Base-by-base conservation (phyloP, 352 stramenopile species). In the Globisporangium cystogenes region DNA sequence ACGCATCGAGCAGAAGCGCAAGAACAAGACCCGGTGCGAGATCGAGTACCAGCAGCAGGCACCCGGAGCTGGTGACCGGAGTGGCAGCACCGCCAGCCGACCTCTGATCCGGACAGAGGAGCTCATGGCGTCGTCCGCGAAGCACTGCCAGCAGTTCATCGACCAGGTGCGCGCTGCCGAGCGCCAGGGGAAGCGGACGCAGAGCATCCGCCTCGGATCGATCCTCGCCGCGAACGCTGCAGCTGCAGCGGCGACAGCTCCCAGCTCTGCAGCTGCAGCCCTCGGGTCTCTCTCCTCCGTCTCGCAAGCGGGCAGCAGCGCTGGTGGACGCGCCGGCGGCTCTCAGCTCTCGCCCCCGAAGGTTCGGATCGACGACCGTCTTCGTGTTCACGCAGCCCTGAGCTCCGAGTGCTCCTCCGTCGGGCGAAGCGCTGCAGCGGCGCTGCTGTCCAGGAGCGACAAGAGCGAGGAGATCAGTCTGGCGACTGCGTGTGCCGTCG, bases 61-160 rank as follows among this genome's bases (percentile, higher is more conserved):
- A 5, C 14, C 27, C 1, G 20, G 8, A 27, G 16, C 24, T 29
- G 21, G 29, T n/a, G 33, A 2, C 11, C 33, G 31, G 5, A 42
- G 27, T 16, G 56, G 29, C 27, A 57, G 23, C 20, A 43, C 14
- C n/a, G n/a, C 1, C 33, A 35, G 0, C 7, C 26, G 18, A n/a
- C 39, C 29, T 10, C 53, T 18, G 31, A 62, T 57, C 26, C 62
- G 44, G 40, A 21, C 57, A 56, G 70, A 87, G 55, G 70, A 92
- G 53, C 70, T 90, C 42, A 92, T 90, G 81, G 81, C 78, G 27
- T 68, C 78, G 27, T 87, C 81, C 2, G 64, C 74, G 6, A 71
- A 74, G 50, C 73, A 84, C 50, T 90, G 81, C 29, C 63, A 77
- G 51, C 64, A 82, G 49, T 90, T 76, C 64, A 72, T 92, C 11